A percentile compares a stretch with the other conserved stretches of the same genome.
These are phyloP conservation scores for Phialemoniopsis sp. DNA, from an alignment of 2,329 filamentous ascomycete species.

Conservation along the genomic window DNA sequence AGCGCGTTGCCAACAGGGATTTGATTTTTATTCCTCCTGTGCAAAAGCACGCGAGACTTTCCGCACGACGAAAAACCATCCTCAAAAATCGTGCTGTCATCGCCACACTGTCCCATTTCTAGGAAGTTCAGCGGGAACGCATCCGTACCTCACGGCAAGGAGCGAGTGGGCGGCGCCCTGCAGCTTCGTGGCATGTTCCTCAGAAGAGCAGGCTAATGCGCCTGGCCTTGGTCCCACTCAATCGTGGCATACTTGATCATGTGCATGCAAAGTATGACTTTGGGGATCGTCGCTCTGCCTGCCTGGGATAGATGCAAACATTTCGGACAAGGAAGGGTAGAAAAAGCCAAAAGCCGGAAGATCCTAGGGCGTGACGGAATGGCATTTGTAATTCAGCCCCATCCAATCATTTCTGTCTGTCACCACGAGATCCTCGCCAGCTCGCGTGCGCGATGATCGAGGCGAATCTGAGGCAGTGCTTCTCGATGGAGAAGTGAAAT, in stretches of 20 bases:
- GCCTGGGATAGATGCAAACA: conserved; percentile 23
- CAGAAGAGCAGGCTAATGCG: conserved; percentile 48
- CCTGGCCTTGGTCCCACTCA: conserved; percentile 38
- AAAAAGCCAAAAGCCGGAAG: no score
- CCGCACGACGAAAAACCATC: conserved; percentile 90
- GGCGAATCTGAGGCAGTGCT: conserved; percentile 8
- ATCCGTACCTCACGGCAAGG: conserved; percentile 18
- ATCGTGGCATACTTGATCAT: no score
- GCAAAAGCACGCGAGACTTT: conserved; percentile 42
- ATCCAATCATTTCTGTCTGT: no score
- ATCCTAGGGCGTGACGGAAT: no score
- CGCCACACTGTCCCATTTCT: conserved; percentile 37
- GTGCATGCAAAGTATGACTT: no score
- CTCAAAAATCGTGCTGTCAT: conserved; percentile 80
- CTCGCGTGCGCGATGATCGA: not conserved
- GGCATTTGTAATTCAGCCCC: conserved; percentile 2
- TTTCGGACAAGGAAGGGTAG: conserved; percentile 14
- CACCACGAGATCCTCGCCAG: not conserved
- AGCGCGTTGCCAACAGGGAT: conserved; percentile 82
- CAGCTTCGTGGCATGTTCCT: conserved; percentile 26
- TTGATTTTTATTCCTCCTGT: conserved; percentile 93
- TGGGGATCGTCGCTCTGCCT: conserved; percentile 3
- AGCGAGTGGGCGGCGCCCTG: conserved; percentile 44
- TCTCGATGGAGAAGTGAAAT: conserved; percentile 22
- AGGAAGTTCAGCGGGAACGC: conserved; percentile 39